These are phyloP conservation scores for Rhizoctonia solani DNA, from an alignment of 1,284 basidiomycete genomes.

Conservation along the genomic window DNA sequence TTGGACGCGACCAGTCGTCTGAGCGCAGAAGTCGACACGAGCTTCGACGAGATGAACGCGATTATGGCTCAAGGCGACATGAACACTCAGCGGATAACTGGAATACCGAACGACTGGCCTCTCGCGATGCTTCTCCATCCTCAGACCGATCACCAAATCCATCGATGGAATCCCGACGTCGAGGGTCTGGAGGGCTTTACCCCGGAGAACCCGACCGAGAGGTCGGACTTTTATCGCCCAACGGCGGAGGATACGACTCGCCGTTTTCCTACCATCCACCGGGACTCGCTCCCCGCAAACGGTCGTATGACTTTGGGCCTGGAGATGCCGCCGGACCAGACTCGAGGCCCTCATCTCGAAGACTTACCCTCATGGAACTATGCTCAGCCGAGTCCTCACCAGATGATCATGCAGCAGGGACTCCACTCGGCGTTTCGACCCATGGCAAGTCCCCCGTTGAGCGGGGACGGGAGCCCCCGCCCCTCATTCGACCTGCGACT, in stretches of 20 bases:
- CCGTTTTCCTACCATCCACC: slow-evolving; percentile 83
- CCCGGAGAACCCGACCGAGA: slow-evolving; percentile 29
- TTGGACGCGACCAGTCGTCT: slow-evolving; percentile 28
- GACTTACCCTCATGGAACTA: slow-evolving; percentile 82
- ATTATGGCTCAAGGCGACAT: slow-evolving; percentile 14
- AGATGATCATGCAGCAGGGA: slow-evolving; percentile 19
- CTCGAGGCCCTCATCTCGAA: slow-evolving; percentile 57
- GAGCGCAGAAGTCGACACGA: background rate
- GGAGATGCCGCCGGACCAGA: slow-evolving; percentile 38
- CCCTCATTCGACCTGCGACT: slow-evolving; percentile 34
- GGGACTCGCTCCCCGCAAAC: slow-evolving; percentile 50
- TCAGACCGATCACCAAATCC: slow-evolving; percentile 30
- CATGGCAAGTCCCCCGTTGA: slow-evolving; percentile 32
- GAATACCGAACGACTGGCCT: slow-evolving; percentile 23
- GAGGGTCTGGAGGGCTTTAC: slow-evolving; percentile 28
- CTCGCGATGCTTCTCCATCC: slow-evolving; percentile 33
- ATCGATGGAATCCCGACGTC: slow-evolving; percentile 8
- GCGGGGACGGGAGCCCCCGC: slow-evolving; percentile 33
- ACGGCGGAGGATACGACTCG: slow-evolving; percentile 51
- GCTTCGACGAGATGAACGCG: background rate
- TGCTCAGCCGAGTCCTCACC: slow-evolving; percentile 47
- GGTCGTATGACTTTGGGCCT: slow-evolving; percentile 39
- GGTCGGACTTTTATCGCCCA: slow-evolving; percentile 15
- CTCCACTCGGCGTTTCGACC: slow-evolving; percentile 23
- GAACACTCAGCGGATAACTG: background rate